Conservation (phyloP, 2,329 filamentous ascomycete genomes). For the Aureobasidium pullulans region DNA sequence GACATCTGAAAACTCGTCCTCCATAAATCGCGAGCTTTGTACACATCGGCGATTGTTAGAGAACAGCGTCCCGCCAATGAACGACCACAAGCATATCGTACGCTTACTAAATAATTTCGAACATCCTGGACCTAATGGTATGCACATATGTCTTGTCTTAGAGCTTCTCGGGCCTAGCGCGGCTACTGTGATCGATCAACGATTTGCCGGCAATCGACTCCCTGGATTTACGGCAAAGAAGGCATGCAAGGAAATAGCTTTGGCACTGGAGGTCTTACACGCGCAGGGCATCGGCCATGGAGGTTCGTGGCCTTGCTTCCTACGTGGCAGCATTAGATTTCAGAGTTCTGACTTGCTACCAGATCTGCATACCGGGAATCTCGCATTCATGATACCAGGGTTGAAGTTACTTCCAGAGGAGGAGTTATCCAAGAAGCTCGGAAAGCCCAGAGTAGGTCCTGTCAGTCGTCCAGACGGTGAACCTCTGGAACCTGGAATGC, state of each 20-base stretch:
- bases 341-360: not conserved
- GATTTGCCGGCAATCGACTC: constrained; percentile 30
- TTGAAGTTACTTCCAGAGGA: constrained; percentile 18
- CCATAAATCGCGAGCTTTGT: constrained; percentile 16
- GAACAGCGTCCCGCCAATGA: constrained; percentile 5
- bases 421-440: constrained; percentile 19
- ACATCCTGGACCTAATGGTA: constrained; percentile 37
- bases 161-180: constrained; percentile 34
- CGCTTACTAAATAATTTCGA: constrained; percentile 32
- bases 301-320: constrained; percentile 18
- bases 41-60: constrained; percentile 17
- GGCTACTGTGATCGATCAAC: constrained; percentile 29
- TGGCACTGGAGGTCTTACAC: constrained; percentile 21
- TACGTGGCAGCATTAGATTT: not conserved
- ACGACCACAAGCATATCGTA: constrained; percentile 26
- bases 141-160: constrained; percentile 38
- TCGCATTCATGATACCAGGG: constrained; percentile 21
- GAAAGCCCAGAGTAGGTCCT: constrained; percentile 16
- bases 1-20: constrained; percentile 13
- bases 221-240: constrained; percentile 30
- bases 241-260: constrained; percentile 24
- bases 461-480: constrained; percentile 21
- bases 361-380: constrained; percentile 26
- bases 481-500: constrained; percentile 18
- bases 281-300: constrained; percentile 22